Evolutionary conservation across 2,329 filamentous ascomycete species (phyloP).

Genomic region (Cytospora piceae): DNA sequence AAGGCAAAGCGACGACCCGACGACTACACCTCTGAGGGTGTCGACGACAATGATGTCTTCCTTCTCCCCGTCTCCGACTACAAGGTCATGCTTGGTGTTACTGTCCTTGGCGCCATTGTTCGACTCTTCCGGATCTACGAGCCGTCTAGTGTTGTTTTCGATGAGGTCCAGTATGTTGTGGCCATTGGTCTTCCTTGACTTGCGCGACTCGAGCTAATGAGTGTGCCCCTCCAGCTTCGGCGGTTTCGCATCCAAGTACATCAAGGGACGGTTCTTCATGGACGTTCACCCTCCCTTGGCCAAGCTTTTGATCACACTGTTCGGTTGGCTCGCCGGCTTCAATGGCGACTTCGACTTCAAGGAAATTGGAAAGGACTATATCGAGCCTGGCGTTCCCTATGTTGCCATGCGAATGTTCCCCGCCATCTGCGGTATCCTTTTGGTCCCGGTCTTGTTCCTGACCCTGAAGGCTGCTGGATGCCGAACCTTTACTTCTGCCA

Average conservation of each 20-base stretch:
- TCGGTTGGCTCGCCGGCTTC: slow-evolving; percentile 93
- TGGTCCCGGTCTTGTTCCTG: slow-evolving; percentile 91
- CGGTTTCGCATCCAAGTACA: slow-evolving; percentile 97
- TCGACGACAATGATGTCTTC: slow-evolving; percentile 91
- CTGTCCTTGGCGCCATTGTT: slow-evolving; percentile 75
- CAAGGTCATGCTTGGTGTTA: slow-evolving; percentile 72
- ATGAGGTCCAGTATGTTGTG: slow-evolving; percentile 94
- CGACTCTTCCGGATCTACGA: slow-evolving; percentile 96
- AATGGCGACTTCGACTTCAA: slow-evolving; percentile 98
- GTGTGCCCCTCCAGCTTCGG: slow-evolving; percentile 70
- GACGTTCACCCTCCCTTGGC: slow-evolving; percentile 98
- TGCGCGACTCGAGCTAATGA: slow-evolving; percentile 11
- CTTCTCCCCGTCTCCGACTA: slow-evolving; percentile 84
- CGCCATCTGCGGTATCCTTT: slow-evolving; percentile 83
- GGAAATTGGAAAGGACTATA: slow-evolving; percentile 98
- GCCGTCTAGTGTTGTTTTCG: slow-evolving; percentile 94
- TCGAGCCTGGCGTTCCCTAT: slow-evolving; percentile 93
- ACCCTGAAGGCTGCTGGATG: slow-evolving; percentile 91
- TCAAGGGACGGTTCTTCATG: slow-evolving; percentile 99
- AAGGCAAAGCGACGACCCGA: slow-evolving; percentile 41
- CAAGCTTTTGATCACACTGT: slow-evolving; percentile 94
- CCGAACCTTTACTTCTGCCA: slow-evolving; percentile 78
- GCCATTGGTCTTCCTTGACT: slow-evolving; percentile 18
- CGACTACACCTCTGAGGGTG: slow-evolving; percentile 76
- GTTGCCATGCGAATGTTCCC: slow-evolving; percentile 96